Base-by-base conservation (phyloP, 2,329 filamentous ascomycete species). In the Ophiostoma sp. region DNA sequence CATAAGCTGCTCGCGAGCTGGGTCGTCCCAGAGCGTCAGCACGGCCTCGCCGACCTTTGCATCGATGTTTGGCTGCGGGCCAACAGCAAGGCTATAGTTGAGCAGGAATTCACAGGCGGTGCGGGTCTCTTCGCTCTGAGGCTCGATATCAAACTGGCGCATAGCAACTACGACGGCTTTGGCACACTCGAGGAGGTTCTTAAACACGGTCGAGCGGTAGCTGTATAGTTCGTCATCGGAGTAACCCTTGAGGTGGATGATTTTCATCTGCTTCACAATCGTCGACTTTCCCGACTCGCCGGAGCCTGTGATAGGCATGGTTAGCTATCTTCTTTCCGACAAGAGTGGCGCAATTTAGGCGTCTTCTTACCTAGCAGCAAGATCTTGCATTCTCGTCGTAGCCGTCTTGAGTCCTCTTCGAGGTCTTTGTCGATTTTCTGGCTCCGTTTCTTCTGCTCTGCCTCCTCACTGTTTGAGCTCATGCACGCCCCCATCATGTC, bases 261-360 rank as follows among this genome's bases (percentile, higher is more conserved):
- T 99, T 81, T 98, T 99, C 95, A 99, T 99, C 84, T 99, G 95
- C 80, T 99, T 99, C 74, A 99, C 95, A 75, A 99, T 98, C 9
- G 95, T 99, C 69, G 95, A 98, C 81, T 99, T 99, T 74, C 95
- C 95, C 79, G 94, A 98, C 82, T 99, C 95, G 73, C 95, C 95
- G 73, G 95, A 98, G 73, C 95, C 95, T 97, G 77, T 73, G 18
- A 2, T 27, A 27, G 27, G 2, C 27, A 2, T 27, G 5, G 60
- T 66, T 64, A 78, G 69, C 55, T 52, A 7, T 18, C 16, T 9
- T 42, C 38, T 18, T 11, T 9, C 16, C 5, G 42, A 16, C 2
- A 9, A 3, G 5, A 5, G 5, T 5, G 5, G 55, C 55, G 16
- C 49, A 60, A 5, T 14, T 52, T 16, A 52, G 42, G 6, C 7